Evolutionary conservation across 2,329 filamentous ascomycete species (phyloP), one percentile per base, ranked within the genome.

Genomic region (Madurella mycetomatis): DNA sequence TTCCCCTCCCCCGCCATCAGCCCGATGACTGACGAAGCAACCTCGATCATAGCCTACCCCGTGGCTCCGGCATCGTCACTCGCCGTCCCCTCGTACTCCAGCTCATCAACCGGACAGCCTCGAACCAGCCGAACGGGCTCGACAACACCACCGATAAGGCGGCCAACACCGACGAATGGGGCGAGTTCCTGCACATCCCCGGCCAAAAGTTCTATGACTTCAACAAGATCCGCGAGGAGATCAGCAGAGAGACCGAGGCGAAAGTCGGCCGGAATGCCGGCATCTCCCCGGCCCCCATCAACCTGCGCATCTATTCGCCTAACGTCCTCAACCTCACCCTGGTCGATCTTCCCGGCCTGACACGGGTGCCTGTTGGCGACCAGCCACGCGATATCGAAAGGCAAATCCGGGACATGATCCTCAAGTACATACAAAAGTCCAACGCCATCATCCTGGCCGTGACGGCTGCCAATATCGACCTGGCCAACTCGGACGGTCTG

Each of bases 121-220:
- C 75, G 16, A 64, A 74, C 47, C 83, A 88, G 67, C 67, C 84
- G 58, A 96, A 96, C 72, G 90, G 91, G 53, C 81, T 85, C 55
- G 80, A 83, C 47, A 77, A 78, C 55, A 85, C 83, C 52, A 84
- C 81, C 62, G 94, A 97, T 73, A 88, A 88, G 72, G 88, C 91
- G 64, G 90, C 92, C 67, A 99, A 99, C 72, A 73, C 82, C 17
- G 91, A 97, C 69, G 94, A 99, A 73, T 99, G 95, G 90, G 94
- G 92, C 78, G 94, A 99, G 79, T 99, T 99, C 74, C 80, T 99
- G 60, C 94, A 99, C 73, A 89, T 99, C 61, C 92, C 94, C 17
- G 94, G 92, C 65, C 90, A 97, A 75, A 97, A 97, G 75, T 97
- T 95, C 78, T 85, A 85, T 75, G 94, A 99, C 76, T 99, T 99